Conservation (phyloP, 495 filamentous ascomycete genomes). For the Trichocladium antarcticum region DNA sequence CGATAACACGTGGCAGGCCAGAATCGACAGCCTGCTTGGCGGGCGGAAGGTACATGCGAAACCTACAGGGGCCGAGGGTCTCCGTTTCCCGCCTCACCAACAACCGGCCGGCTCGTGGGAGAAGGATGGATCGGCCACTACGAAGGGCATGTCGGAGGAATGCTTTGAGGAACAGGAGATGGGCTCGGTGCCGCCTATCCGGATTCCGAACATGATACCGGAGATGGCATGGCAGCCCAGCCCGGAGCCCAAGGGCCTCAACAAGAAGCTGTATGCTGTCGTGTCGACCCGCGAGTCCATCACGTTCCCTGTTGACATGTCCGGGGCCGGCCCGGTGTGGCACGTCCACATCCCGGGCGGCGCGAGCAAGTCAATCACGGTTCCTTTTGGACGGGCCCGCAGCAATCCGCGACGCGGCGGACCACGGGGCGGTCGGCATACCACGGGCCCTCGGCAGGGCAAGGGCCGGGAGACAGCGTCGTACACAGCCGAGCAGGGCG, state of each 20-base stretch:
- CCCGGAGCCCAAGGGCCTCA: constrained; percentile 31
- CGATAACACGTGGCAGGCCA: constrained; percentile 53
- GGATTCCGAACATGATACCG: constrained; percentile 51
- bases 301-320: constrained; percentile 28
- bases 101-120: constrained; percentile 24
- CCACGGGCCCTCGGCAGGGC: constrained; percentile 10
- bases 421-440: constrained; percentile 21
- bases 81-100: constrained; percentile 50
- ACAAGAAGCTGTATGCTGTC: constrained; percentile 25
- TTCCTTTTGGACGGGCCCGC: constrained; percentile 30
- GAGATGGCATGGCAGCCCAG: constrained; percentile 39
- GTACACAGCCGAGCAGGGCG: constrained; percentile 15
- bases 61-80: constrained; percentile 44
- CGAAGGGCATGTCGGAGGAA: constrained; percentile 59
- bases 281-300: constrained; percentile 33
- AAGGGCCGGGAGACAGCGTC: constrained; percentile 19
- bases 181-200: constrained; percentile 61
- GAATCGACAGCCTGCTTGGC: constrained; percentile 56
- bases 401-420: constrained; percentile 41
- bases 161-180: constrained; percentile 77
- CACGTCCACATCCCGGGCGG: constrained; percentile 34
- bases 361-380: constrained; percentile 29
- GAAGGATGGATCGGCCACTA: constrained; percentile 27
- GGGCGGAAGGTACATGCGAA: constrained; percentile 48
- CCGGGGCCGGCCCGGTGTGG: constrained; percentile 32